Evolutionary conservation across 495 filamentous ascomycete species (phyloP), one percentile per base, ranked within the genome.

Genomic region (Hypomontagnella monticulosa): DNA sequence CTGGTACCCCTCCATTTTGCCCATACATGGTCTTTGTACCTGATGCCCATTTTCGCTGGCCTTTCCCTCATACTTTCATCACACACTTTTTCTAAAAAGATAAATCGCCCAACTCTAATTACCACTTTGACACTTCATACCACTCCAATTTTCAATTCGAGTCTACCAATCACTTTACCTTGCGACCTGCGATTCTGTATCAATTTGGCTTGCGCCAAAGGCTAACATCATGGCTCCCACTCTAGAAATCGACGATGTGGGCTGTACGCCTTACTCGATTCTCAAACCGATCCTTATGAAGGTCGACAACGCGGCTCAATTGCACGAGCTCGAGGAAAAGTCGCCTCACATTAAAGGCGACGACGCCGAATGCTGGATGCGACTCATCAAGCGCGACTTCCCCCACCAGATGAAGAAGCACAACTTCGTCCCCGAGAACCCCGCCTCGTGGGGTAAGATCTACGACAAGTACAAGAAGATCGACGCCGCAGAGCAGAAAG

Each of bases 401-500:
- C 58, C 60, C 27, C 16, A 27, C 33, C 10, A 71, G 74, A 11
- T 18, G 2, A 48, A 33, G 14, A 60, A 66, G 36, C 18, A 77
- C 33, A 50, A 68, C 27, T 77, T 63, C 40, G 58, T 63, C 9
- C 74, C 78, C 1, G 68, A 61, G 16, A 59, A 80, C 23, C 74
- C 72, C 1, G 66, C 57, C 41, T 63, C 59, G 36, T 81, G 78
- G 78, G 57, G 70, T 54, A 72, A 75, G 27, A 60, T 80, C 37
- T 80, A 76, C 33, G 48, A 65, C 19, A 71, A 72, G 50, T 80
- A 81, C 66, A 54, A 78, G 41, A 58, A 70, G 40, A 50, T 81
- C 67, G 73, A 79, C 50, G 65, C 80, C 72, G 75, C 84, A 71
- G 67, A 82, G 79, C 79, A 82, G 74, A 72, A 76, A 71, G 73